Percentiles rank a stretch among this genome's conserved stretches.
Conservation (phyloP, 1,284 basidiomycete species). For the Leccinum fallax region DNA sequence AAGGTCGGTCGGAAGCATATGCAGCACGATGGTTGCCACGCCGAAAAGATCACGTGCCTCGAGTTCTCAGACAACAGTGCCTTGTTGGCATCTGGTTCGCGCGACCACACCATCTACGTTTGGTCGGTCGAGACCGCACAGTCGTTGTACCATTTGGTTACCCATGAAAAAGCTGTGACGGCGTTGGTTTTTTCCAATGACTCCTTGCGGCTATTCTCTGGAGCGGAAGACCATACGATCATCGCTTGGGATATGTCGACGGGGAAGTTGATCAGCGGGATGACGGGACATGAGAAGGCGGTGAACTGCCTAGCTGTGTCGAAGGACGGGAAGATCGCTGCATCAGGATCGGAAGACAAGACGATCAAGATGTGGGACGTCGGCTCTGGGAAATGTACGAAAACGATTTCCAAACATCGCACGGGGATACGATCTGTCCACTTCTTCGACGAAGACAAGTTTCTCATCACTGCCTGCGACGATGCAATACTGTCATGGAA, state of each 20-base stretch:
- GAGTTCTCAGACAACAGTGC: constrained; percentile 26
- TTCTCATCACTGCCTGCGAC: constrained; percentile 8
- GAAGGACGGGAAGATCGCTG: constrained; percentile 12
- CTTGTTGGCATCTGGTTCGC: constrained; percentile 27
- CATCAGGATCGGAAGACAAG: constrained; percentile 26
- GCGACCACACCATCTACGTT: constrained; percentile 22
- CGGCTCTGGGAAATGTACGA: constrained; percentile 16
- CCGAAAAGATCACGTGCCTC: constrained; percentile 17
- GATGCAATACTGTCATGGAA: constrained; percentile 15
- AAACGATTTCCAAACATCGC: constrained; percentile 18
- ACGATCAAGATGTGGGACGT: constrained; percentile 26
- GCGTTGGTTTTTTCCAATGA: constrained; percentile 18
- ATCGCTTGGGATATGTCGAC: constrained; percentile 23
- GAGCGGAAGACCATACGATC: constrained; percentile 26
- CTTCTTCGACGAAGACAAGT: too few relatives aligned
- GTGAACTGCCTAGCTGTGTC: constrained; percentile 27
- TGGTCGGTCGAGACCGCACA: constrained; percentile 21
- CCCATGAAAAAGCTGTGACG: constrained; percentile 24
- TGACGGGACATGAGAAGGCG: constrained; percentile 21
- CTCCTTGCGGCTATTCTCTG: constrained; percentile 18
- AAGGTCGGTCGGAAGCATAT: constrained; percentile 26
- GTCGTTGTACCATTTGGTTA: constrained; percentile 10
- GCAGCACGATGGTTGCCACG: constrained; percentile 20
- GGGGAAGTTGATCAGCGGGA: constrained; percentile 18
- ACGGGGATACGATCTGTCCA: constrained; percentile 17